Evolutionary conservation across 2,329 filamentous ascomycete species (phyloP).

Genomic region (Thielaviopsis cerberus): DNA sequence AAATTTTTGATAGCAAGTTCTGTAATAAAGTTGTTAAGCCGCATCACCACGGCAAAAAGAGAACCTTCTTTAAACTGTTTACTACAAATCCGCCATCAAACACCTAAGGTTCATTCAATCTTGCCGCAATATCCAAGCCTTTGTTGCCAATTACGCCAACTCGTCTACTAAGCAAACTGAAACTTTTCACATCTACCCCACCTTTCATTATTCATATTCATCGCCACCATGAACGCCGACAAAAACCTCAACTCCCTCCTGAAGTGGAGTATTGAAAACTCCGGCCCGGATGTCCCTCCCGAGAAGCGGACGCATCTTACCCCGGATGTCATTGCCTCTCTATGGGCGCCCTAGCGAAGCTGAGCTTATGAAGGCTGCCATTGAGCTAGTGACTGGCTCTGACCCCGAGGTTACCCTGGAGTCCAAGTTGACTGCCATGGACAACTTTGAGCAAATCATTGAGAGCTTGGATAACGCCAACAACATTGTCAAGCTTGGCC

Average conservation of each 20-base stretch:
- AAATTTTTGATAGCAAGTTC: not conserved
- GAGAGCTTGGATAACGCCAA: slow-evolving; percentile 94
- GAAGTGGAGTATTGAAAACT: slow-evolving; percentile 51
- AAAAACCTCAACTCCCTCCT: slow-evolving; percentile 54
- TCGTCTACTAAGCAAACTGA: not conserved
- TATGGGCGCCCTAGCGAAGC: slow-evolving; percentile 73
- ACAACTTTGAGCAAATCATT: slow-evolving; percentile 87
- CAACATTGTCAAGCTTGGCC: slow-evolving; percentile 58
- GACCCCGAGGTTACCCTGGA: slow-evolving; percentile 48
- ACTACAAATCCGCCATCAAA: not conserved
- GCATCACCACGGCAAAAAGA: not conserved
- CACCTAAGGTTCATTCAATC: not conserved
- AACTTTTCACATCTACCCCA: slow-evolving; percentile 6
- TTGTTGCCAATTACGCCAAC: not conserved
- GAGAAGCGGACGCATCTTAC: slow-evolving; percentile 32
- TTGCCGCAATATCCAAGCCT: not conserved
- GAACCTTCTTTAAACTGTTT: not conserved
- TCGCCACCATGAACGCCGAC: slow-evolving; percentile 19
- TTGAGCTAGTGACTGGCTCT: slow-evolving; percentile 51
- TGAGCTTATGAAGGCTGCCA: slow-evolving; percentile 73
- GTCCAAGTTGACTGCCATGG: slow-evolving; percentile 67
- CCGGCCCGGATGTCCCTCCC: slow-evolving; percentile 19
- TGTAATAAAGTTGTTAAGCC: not conserved
- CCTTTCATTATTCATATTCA: not conserved
- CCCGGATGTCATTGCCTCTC: slow-evolving; percentile 49